Percentiles rank a stretch among this genome's conserved stretches.
phyloP scores from a whole-genome alignment of 2,329 filamentous ascomycete genomes.

The Pestalotiopsis sp. region DNA sequence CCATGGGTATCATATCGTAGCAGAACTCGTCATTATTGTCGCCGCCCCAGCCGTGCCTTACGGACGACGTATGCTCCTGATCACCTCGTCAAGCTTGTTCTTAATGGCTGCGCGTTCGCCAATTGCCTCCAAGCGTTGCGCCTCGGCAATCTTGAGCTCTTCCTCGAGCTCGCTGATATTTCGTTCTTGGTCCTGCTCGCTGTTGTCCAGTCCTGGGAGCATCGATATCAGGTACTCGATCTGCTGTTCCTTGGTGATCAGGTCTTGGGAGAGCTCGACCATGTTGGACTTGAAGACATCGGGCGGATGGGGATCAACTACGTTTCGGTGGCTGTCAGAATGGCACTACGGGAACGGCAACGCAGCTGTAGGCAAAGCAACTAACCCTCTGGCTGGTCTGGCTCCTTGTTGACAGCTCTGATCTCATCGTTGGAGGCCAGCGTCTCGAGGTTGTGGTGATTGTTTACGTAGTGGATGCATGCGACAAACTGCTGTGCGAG shows the following conservation, averaged over 20 bases:
- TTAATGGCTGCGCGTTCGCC: slow-evolving; percentile 66
- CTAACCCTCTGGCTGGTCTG: slow-evolving; percentile 54
- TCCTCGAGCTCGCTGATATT: slow-evolving; percentile 68
- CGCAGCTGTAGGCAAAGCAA: not conserved
- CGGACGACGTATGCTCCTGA: slow-evolving; percentile 62
- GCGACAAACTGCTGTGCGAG: slow-evolving; percentile 71
- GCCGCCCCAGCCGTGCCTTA: slow-evolving; percentile 35
- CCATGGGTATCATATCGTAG: slow-evolving; percentile 18
- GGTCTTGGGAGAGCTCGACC: slow-evolving; percentile 73
- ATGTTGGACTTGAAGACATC: slow-evolving; percentile 70
- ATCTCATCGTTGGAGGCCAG: slow-evolving; percentile 62
- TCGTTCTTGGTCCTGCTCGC: slow-evolving; percentile 74
- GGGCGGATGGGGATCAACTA: slow-evolving; percentile 63
- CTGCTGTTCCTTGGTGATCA: slow-evolving; percentile 81
- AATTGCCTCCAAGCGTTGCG: slow-evolving; percentile 64
- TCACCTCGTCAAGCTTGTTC: slow-evolving; percentile 61
- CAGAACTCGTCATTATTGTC: slow-evolving; percentile 5
- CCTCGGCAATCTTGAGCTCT: slow-evolving; percentile 65
- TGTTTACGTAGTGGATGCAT: slow-evolving; percentile 67
- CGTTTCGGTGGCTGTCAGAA: slow-evolving; percentile 15
- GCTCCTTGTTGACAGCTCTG: slow-evolving; percentile 59
- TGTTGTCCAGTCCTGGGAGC: slow-evolving; percentile 78
- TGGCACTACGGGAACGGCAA: not conserved
- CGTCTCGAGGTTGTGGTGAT: slow-evolving; percentile 68
- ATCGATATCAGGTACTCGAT: slow-evolving; percentile 77